These are phyloP conservation scores for Cordyceps farinosa DNA, from an alignment of 2,329 filamentous ascomycete genomes.

Conservation along the genomic window DNA sequence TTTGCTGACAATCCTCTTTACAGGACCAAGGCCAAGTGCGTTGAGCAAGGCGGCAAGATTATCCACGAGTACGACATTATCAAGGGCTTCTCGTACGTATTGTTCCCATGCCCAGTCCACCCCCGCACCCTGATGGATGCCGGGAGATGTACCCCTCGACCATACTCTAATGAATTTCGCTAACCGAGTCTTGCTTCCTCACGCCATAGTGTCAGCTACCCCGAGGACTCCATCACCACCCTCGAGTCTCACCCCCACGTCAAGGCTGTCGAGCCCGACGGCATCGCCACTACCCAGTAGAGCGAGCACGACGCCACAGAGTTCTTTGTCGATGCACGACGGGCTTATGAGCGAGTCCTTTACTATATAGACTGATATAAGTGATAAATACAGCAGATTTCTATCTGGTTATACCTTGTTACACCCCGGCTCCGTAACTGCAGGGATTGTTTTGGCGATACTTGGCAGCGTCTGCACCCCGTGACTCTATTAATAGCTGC, in stretches of 20 bases:
- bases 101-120: not conserved
- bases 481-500: not conserved
- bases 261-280: slow-evolving; percentile 70
- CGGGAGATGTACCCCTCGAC: not conserved
- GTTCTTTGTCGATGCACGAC: not conserved
- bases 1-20: slow-evolving; percentile 1
- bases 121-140: slow-evolving; percentile 2
- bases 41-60: slow-evolving; percentile 77
- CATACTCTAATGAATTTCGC: not conserved
- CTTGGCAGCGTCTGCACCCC: not conserved
- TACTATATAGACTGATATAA: slow-evolving; percentile 1
- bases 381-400: not conserved
- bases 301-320: slow-evolving; percentile 17
- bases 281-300: slow-evolving; percentile 69
- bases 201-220: slow-evolving; percentile 64
- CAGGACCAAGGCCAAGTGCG: slow-evolving; percentile 74
- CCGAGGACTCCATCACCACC: slow-evolving; percentile 61
- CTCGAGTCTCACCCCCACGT: slow-evolving; percentile 69
- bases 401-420: not conserved
- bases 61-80: slow-evolving; percentile 79
- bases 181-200: slow-evolving; percentile 2
- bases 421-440: not conserved
- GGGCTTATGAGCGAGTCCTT: not conserved
- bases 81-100: slow-evolving; percentile 85
- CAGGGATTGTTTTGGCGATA: not conserved